These are phyloP conservation scores for Grigorovia humatica DNA, from an alignment of 805 yeast genomes.

Conservation along the genomic window DNA sequence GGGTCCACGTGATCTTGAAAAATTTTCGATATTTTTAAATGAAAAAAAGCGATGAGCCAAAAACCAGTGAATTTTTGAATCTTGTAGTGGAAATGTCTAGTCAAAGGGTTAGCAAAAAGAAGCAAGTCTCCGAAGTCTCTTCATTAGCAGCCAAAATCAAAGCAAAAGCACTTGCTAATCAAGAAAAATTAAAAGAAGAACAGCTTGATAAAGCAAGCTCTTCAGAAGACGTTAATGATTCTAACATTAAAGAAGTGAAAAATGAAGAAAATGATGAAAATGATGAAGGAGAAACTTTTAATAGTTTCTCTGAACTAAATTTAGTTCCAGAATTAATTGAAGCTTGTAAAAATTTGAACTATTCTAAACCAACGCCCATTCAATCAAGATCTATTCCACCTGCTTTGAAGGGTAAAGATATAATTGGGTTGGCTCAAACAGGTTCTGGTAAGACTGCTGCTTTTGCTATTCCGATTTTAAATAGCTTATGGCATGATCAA, in stretches of 20 bases:
- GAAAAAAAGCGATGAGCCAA: constrained; percentile 14
- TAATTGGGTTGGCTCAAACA: constrained; percentile 93
- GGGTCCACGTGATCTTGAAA: background rate
- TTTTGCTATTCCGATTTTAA: constrained; percentile 90
- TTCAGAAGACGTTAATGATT: constrained; percentile 5
- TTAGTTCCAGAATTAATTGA: constrained; percentile 71
- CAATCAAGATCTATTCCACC: constrained; percentile 87
- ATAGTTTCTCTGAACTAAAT: constrained; percentile 46
- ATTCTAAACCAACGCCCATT: constrained; percentile 81
- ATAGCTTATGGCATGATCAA: constrained; percentile 82
- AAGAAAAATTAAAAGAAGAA: constrained; percentile 10
- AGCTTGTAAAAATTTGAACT: constrained; percentile 67
- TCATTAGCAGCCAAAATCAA: constrained; percentile 50
- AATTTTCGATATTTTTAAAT: background rate
- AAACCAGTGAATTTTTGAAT: background rate
- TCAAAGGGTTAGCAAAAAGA: constrained; percentile 9
- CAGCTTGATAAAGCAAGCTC: constrained; percentile 1
- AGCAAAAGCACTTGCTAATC: constrained; percentile 31
- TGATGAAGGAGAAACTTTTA: constrained; percentile 20
- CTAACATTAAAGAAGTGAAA: background rate
- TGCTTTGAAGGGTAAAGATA: constrained; percentile 82
- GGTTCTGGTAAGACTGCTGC: constrained; percentile 99
- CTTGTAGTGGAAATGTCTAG: background rate
- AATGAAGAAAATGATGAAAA: constrained; percentile 8
- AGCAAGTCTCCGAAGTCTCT: constrained; percentile 21